phyloP scores from a whole-genome alignment of 331 rosid species.

The Telfairia occidentalis region DNA sequence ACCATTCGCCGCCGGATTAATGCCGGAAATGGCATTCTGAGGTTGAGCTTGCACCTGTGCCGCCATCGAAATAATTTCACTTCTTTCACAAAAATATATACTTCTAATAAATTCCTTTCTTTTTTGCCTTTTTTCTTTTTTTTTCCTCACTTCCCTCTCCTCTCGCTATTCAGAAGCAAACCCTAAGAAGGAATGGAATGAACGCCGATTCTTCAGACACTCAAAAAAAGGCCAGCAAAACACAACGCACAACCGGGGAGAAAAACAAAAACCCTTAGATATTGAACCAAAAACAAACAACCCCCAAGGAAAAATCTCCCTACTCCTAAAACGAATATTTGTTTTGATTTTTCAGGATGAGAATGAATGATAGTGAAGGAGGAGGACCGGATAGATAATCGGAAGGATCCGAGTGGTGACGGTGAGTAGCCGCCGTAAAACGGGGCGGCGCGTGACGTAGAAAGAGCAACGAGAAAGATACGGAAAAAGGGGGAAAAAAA shows the following conservation, averaged over 20 bases:
- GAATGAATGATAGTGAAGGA: not conserved
- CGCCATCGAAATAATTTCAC: slow-evolving; percentile 7
- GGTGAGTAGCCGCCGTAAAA: not conserved
- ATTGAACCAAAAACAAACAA: not conserved
- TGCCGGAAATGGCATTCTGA: slow-evolving; percentile 2
- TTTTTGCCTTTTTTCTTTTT: not conserved
- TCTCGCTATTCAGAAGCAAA: slow-evolving; percentile 6
- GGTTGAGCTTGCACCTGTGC: slow-evolving; percentile 18
- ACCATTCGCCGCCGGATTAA: slow-evolving; percentile 16
- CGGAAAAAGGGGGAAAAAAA: not conserved
- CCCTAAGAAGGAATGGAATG: slow-evolving; percentile 2
- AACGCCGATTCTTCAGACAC: slow-evolving; percentile 10
- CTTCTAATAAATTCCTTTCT: not conserved
- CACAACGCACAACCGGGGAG: slow-evolving; percentile 2
- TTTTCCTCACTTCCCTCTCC: slow-evolving; percentile 10
- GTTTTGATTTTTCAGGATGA: not conserved
- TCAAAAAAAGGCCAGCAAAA: not conserved
- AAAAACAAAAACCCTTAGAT: not conserved
- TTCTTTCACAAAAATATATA: not conserved
- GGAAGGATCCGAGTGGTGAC: slow-evolving; percentile 8
- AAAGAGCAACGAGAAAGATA: not conserved
- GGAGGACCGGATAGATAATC: slow-evolving; percentile 6
- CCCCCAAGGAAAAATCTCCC: slow-evolving; percentile 1
- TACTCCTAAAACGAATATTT: slow-evolving; percentile 2
- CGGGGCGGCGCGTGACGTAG: slow-evolving; percentile 14